These are phyloP conservation scores for Kwoniella bestiolae DNA, from an alignment of 768 basidiomycete species.

Conservation along the genomic window DNA sequence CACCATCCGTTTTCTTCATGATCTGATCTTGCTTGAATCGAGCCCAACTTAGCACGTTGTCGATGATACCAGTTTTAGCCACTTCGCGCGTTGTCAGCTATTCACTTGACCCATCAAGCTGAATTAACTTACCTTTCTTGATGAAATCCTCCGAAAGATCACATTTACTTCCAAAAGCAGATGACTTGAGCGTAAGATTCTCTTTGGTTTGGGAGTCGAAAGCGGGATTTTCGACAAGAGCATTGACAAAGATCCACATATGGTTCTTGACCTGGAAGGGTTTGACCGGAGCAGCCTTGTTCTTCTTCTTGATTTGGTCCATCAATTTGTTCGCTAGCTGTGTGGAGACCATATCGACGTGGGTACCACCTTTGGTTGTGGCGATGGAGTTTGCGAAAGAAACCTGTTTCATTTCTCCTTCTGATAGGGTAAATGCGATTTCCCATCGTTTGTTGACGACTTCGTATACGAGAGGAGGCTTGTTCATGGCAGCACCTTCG, in stretches of 20 bases:
- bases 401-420: slow-evolving; percentile 88
- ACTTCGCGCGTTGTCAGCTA: slow-evolving; percentile 61
- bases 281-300: slow-evolving; percentile 94
- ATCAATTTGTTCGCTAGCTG: slow-evolving; percentile 86
- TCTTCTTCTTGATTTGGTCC: slow-evolving; percentile 87
- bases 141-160: slow-evolving; percentile 85
- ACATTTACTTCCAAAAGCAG: slow-evolving; percentile 84
- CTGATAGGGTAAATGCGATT: slow-evolving; percentile 89
- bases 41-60: slow-evolving; percentile 92
- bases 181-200: slow-evolving; percentile 79
- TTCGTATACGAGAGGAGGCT: slow-evolving; percentile 82
- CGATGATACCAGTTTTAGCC: slow-evolving; percentile 83
- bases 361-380: slow-evolving; percentile 94
- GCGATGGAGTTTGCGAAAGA: slow-evolving; percentile 98
- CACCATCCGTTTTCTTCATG: slow-evolving; percentile 93
- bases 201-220: slow-evolving; percentile 99
- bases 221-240: slow-evolving; percentile 93
- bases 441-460: slow-evolving; percentile 84
- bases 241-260: slow-evolving; percentile 97
- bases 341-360: slow-evolving; percentile 81
- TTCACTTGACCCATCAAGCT: background rate
- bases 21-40: slow-evolving; percentile 96
- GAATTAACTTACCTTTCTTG: slow-evolving; percentile 77
- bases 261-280: slow-evolving; percentile 93
- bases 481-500: slow-evolving; percentile 77